Base-by-base conservation (phyloP, 768 basidiomycete species). In the Saitozyma sp. region DNA sequence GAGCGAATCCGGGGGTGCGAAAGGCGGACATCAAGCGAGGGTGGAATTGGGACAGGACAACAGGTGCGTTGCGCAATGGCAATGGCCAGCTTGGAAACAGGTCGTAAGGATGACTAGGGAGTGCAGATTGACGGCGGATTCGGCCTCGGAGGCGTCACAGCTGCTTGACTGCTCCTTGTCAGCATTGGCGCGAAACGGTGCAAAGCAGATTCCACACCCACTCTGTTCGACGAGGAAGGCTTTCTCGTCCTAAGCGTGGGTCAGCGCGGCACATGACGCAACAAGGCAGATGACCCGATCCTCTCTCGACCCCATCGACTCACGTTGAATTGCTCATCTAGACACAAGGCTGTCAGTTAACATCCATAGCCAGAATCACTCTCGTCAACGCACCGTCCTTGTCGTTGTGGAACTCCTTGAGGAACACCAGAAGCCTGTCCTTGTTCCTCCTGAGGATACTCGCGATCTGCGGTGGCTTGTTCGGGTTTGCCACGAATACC, bases 401-500 rank as follows among this genome's bases (percentile, higher is more conserved):
- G 80, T 99, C 96, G 74, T 96, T 97, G 78, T 98, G 95, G 84
- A 99, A 99, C 56, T 85, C 85, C 79, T 89, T 90, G 64, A 99
- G 82, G 83, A 98, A 99, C 16, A 82, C 82, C 55, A 98, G 81
- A 11, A 99, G 82, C 76, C 95, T 96, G 17, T 95, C 93, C 84
- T 91, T 93, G 81, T 99, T 99, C 70, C 96, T 81, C 63, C 90
- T 83, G 11, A 99, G 84, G 63, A 99, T 99, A 45, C 80, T 81
- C 73, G 94, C 93, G 64, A 99, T 96, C 76, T 94, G 90, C 46
- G 91, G 87, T 6, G 96, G 95, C 78, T 99, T 99, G 87, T 96
- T 96, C 38, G 96, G 96, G 78, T 99, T 99, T 43, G 96, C 96
- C 46, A 99, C 96, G 73, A 99, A 99, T 13, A 99, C 91, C 92